Percentiles rank a stretch among this genome's conserved stretches.
These are phyloP conservation scores for Dryas drummondii DNA, from an alignment of 306 rosid genomes.

Conservation along the genomic window DNA sequence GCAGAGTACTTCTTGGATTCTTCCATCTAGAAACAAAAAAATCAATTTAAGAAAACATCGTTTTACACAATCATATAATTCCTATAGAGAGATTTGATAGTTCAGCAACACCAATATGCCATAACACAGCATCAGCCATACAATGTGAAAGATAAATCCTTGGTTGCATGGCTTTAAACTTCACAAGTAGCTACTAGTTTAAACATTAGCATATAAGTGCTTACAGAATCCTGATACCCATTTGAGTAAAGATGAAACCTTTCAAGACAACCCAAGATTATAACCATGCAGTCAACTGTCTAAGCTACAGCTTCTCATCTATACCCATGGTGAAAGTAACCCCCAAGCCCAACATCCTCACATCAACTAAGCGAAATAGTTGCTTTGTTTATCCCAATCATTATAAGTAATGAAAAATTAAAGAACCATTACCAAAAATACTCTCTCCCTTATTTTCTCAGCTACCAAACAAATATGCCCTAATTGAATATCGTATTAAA, in stretches of 20 bases:
- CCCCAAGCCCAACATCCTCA: not conserved
- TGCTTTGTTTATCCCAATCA: not conserved
- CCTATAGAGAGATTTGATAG: not conserved
- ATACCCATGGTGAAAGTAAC: not conserved
- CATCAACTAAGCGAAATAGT: not conserved
- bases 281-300: slow-evolving; percentile 2
- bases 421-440: not conserved
- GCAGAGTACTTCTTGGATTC: slow-evolving; percentile 75
- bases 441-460: not conserved
- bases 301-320: not conserved
- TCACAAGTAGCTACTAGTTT: not conserved
- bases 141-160: not conserved
- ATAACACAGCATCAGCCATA: not conserved
- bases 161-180: slow-evolving; percentile 2
- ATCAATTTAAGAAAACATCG: not conserved
- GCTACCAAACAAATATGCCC: not conserved
- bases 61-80: not conserved
- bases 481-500: not conserved
- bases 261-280: not conserved
- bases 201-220: not conserved
- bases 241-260: not conserved
- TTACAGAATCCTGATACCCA: not conserved
- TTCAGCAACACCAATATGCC: not conserved
- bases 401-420: not conserved
- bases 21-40: slow-evolving; percentile 66